Percentiles rank a stretch among this genome's conserved stretches.
phyloP scores from a whole-genome alignment of 768 basidiomycete genomes.

The Trametes elegans region DNA sequence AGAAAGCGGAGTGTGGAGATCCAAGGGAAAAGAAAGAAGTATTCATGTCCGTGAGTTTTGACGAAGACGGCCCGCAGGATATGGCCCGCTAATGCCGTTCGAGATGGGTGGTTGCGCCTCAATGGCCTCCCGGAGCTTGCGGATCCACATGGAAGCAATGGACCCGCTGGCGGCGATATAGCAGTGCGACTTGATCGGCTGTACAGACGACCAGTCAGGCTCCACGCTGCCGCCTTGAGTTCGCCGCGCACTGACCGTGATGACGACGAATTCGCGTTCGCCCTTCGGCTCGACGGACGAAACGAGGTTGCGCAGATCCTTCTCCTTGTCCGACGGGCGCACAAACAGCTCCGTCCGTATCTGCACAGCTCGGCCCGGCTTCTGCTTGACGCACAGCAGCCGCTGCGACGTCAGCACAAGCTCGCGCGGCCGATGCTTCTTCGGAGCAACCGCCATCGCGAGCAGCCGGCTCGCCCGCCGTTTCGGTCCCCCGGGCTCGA shows the following conservation, averaged over 20 bases:
- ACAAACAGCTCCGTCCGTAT: conserved; percentile 55
- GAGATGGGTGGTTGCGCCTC: conserved; percentile 12
- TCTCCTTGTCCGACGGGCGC: conserved; percentile 36
- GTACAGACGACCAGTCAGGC: conserved; percentile 7
- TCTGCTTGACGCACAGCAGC: conserved; percentile 54
- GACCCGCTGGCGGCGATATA: conserved; percentile 27
- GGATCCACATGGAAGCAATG: conserved; percentile 31
- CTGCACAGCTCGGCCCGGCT: conserved; percentile 36
- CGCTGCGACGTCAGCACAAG: conserved; percentile 56
- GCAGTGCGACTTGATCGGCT: conserved; percentile 45
- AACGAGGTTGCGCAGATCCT: conserved; percentile 45
- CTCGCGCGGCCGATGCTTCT: conserved; percentile 49
- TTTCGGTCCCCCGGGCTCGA: conserved; percentile 52
- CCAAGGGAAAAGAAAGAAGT: background rate
- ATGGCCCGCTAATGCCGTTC: background rate
- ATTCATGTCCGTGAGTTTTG: conserved; percentile 20
- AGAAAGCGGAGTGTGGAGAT: background rate
- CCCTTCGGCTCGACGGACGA: conserved; percentile 50
- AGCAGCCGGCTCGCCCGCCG: conserved; percentile 58
- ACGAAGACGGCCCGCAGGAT: conserved; percentile 11
- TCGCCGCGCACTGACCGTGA: conserved; percentile 48
- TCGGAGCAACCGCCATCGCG: conserved; percentile 47
- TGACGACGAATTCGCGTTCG: conserved; percentile 57
- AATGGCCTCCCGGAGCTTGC: conserved; percentile 32
- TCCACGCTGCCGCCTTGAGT: background rate